A percentile compares a stretch with the other conserved stretches of the same genome.
These are phyloP conservation scores for Penicillium sp. DNA, from an alignment of 2,329 filamentous ascomycete genomes.

Conservation along the genomic window DNA sequence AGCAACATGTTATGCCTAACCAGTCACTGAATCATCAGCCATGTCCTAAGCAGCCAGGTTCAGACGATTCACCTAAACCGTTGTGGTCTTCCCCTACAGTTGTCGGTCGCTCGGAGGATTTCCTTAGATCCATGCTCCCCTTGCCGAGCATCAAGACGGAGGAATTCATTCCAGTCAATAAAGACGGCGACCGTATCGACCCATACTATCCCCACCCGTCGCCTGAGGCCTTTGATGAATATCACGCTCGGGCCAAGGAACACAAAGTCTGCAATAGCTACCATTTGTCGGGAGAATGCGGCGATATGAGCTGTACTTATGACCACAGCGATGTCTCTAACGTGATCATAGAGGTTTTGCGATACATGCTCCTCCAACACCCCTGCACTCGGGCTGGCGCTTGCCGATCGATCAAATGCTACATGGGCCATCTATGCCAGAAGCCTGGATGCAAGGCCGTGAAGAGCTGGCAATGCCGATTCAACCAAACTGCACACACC, in stretches of 20 bases:
- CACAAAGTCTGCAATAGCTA: slow-evolving; percentile 52
- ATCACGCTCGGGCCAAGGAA: slow-evolving; percentile 37
- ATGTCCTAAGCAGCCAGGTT: slow-evolving; percentile 17
- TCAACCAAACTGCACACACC: slow-evolving; percentile 27
- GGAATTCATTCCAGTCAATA: slow-evolving; percentile 48
- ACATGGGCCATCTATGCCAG: slow-evolving; percentile 46
- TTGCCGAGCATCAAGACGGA: slow-evolving; percentile 16
- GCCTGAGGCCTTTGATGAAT: slow-evolving; percentile 39
- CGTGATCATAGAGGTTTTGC: slow-evolving; percentile 42
- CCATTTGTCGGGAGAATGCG: slow-evolving; percentile 46
- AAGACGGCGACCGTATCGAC: slow-evolving; percentile 49
- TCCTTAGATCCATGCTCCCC: slow-evolving; percentile 22
- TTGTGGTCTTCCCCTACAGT: slow-evolving; percentile 12
- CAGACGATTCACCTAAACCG: slow-evolving; percentile 16
- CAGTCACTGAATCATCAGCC: slow-evolving; percentile 20
- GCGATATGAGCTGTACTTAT: slow-evolving; percentile 39
- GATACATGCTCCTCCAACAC: slow-evolving; percentile 45
- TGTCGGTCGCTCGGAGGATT: slow-evolving; percentile 20
- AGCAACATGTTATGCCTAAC: slow-evolving; percentile 30
- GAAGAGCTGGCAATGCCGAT: slow-evolving; percentile 32
- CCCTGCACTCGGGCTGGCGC: slow-evolving; percentile 42
- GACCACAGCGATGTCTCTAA: slow-evolving; percentile 48
- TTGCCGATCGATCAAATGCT: slow-evolving; percentile 47
- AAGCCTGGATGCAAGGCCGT: slow-evolving; percentile 31
- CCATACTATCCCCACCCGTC: slow-evolving; percentile 39